Evolutionary conservation across 78 protist genomes (phyloP).

Genomic region (Monocercomonoides exilis): DNA sequence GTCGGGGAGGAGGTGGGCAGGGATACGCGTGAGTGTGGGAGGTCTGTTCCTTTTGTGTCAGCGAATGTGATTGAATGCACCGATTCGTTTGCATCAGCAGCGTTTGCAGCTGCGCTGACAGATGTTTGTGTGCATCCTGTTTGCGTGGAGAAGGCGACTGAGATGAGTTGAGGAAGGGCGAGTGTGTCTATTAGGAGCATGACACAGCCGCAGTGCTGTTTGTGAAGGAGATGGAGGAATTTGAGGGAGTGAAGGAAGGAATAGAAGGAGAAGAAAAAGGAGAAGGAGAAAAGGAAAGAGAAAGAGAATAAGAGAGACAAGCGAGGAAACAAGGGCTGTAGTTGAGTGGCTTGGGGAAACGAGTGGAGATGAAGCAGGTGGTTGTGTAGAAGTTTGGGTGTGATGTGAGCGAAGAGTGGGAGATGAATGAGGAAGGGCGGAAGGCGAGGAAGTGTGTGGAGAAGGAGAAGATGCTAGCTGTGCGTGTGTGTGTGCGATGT

Average conservation of each 20-base stretch:
- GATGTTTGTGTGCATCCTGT: too few species aligned
- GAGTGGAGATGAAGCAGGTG: too few species aligned
- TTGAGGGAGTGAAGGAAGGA: too few species aligned
- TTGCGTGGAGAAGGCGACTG: too few species aligned
- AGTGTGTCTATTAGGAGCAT: too few species aligned
- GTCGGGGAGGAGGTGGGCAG: neutral
- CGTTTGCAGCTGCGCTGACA: neutral
- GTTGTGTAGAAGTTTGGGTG: neutral
- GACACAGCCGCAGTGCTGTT: neutral
- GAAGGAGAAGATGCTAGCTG: neutral
- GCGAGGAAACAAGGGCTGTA: too few species aligned
- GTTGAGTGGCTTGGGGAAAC: too few species aligned
- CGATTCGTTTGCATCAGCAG: neutral
- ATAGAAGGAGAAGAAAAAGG: too few species aligned
- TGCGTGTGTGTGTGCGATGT: neutral
- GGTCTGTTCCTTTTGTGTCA: neutral
- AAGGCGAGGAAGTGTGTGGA: neutral
- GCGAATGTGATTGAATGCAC: neutral
- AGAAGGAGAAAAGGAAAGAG: too few species aligned
- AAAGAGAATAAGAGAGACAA: too few species aligned
- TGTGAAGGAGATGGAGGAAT: constrained; percentile 1
- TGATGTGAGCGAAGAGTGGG: neutral
- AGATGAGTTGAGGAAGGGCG: too few species aligned
- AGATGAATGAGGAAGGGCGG: neutral
- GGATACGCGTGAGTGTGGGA: too few species aligned